A percentile compares a stretch with the other conserved stretches of the same genome.
phyloP scores from a whole-genome alignment of 2,329 filamentous ascomycete genomes.

The Colletotrichum graminicola region DNA sequence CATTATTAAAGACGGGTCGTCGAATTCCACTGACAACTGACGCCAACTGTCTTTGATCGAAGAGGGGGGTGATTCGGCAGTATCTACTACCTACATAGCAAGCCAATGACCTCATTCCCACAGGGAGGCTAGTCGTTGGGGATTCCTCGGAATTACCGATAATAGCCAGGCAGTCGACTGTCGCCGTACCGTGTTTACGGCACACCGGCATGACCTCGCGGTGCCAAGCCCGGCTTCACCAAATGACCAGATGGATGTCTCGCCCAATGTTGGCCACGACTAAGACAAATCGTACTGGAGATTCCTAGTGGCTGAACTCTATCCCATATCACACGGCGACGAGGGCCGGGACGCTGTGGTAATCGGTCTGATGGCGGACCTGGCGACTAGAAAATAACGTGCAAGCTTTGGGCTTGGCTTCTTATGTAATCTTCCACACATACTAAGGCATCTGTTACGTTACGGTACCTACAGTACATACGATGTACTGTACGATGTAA shows the following conservation, averaged over 20 bases:
- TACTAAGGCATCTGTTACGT: too few relatives aligned
- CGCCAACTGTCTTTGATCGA: neutral
- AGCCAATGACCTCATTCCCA: conserved; percentile 20
- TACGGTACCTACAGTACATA: too few relatives aligned
- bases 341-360: neutral
- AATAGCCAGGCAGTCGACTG: neutral
- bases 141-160: conserved; percentile 8
- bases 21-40: neutral
- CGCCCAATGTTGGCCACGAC: conserved; percentile 15
- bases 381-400: too few relatives aligned
- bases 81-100: too few relatives aligned
- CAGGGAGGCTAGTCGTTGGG: conserved; percentile 16
- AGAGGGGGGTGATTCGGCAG: neutral
- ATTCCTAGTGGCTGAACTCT: neutral
- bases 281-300: conserved; percentile 9
- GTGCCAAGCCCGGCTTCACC: conserved; percentile 2
- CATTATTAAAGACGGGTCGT: neutral
- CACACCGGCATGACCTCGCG: conserved; percentile 11
- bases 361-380: neutral
- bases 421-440: neutral
- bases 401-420: too few relatives aligned
- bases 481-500: too few relatives aligned
- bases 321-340: neutral
- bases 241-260: conserved; percentile 20
- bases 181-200: conserved; percentile 5